phyloP scores from a whole-genome alignment of 2,329 filamentous ascomycete species.

The Claviceps lovelessii region DNA sequence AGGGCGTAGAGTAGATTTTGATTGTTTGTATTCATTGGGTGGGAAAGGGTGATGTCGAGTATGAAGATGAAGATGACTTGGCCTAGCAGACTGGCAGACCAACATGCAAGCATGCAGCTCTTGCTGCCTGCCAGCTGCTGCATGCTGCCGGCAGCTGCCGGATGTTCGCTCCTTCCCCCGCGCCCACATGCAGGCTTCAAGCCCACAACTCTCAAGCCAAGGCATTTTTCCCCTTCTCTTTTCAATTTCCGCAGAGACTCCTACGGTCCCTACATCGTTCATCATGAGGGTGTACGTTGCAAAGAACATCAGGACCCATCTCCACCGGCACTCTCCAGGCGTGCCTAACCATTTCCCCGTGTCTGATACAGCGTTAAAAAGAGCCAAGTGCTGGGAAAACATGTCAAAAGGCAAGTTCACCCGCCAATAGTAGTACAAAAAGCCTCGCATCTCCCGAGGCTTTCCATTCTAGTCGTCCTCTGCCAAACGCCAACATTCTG shows the following conservation, averaged over 20 bases:
- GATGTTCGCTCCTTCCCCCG: neutral
- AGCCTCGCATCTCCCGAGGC: neutral
- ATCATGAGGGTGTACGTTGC: neutral
- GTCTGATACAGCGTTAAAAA: neutral
- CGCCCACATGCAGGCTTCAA: neutral
- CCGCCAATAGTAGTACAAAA: slow-evolving; percentile 2
- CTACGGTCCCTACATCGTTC: neutral
- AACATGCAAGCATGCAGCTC: no score
- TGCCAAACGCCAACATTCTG: slow-evolving; percentile 5
- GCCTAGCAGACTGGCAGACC: neutral
- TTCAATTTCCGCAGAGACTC: neutral
- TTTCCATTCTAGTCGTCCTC: neutral
- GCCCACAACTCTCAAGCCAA: no score
- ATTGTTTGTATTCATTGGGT: no score
- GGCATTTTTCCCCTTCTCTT: neutral
- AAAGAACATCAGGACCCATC: neutral
- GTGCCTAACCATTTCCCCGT: no score
- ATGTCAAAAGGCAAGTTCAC: neutral
- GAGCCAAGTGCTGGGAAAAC: neutral
- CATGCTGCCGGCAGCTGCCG: neutral
- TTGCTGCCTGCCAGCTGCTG: no score
- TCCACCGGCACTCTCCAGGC: neutral
- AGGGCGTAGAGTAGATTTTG: no score
- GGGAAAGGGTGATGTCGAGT: no score
- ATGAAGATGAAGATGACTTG: no score